Base-by-base conservation (phyloP, 495 filamentous ascomycete genomes). In the Massariosphaeria phaeospora region DNA sequence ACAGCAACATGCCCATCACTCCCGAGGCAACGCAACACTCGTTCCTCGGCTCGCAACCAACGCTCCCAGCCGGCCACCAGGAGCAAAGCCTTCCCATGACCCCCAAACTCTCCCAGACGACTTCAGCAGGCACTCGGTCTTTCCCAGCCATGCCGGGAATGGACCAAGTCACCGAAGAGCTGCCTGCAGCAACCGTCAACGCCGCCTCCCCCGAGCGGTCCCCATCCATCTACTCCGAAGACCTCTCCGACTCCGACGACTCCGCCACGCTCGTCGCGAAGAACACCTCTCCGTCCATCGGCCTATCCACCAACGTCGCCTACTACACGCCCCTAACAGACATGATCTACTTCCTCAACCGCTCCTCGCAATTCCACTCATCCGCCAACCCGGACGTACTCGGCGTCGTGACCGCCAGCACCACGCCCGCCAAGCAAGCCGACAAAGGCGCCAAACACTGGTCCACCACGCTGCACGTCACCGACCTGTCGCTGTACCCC, bases 291-390 rank as follows among this genome's bases (percentile, higher is more conserved):
- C 58, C 68, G 43, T 57, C 69, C 15, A 67, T 70, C 10, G 80
- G 80, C 13, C 68, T 91, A 11, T 79, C 81, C 24, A 84, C 78
- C 48, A 74, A 79, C 27, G 65, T 83, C 4, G 78, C 81, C 0
- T 86, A 88, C 58, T 91, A 83, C 60, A 75, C 83, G 21, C 71
- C 83, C 1, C 77, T 96, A 3, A 81, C 82, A 30, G 73, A 76
- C 2, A 73, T 95, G 11, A 69, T 40, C 20, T 40, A 20, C 26
- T 59, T 57, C 30, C 56, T 72, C 10, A 70, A 70, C 60, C 27
- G 42, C 26, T 57, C 67, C 2, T 57, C 52, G n/a, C 62, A 64
- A 50, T 40, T 39, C 52, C 44, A 57, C 49, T 17, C 46, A 17
- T 18, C 40, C 43, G 20, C 29, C 10, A 52, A 48, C 24, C 69